Conservation (phyloP, 805 yeast species). For the Ogataea sp. region DNA sequence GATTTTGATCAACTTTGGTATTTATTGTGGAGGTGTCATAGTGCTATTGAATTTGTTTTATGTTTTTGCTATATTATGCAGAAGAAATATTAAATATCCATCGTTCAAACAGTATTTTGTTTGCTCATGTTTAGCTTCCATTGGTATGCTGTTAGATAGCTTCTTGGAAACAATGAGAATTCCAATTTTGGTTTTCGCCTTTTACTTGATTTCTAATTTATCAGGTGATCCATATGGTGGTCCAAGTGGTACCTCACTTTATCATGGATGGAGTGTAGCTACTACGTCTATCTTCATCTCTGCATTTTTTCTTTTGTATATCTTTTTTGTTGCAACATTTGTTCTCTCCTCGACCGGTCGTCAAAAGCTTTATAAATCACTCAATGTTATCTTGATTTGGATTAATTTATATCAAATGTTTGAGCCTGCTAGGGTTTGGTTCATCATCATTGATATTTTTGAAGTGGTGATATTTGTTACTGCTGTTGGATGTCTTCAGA, state of each 20-base stretch:
- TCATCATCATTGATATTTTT: slow-evolving; percentile 28
- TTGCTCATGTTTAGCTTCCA: slow-evolving; percentile 17
- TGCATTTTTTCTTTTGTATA: slow-evolving; percentile 25
- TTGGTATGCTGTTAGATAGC: slow-evolving; percentile 27
- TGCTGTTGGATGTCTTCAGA: slow-evolving; percentile 36
- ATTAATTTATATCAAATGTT: slow-evolving; percentile 34
- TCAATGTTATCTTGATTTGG: slow-evolving; percentile 39
- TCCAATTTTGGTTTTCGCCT: slow-evolving; percentile 36
- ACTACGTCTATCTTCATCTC: slow-evolving; percentile 27
- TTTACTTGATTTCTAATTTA: slow-evolving; percentile 13
- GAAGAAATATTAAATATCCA: slow-evolving; percentile 3
- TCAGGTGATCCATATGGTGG: slow-evolving; percentile 13
- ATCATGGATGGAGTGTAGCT: slow-evolving; percentile 17
- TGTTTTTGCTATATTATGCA: slow-evolving; percentile 4
- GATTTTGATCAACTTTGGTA: slow-evolving; percentile 29
- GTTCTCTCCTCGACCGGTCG: slow-evolving; percentile 14
- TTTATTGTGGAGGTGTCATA: slow-evolving; percentile 19
- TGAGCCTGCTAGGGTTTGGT: slow-evolving; percentile 33
- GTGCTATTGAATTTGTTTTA: slow-evolving; percentile 7
- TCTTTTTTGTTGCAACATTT: slow-evolving; percentile 26
- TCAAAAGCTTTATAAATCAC: slow-evolving; percentile 36
- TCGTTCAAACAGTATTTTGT: slow-evolving; percentile 7
- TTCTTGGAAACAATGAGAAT: slow-evolving; percentile 29
- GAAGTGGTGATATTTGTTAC: slow-evolving; percentile 28
- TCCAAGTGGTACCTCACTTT: slow-evolving; percentile 3